These are phyloP conservation scores for Eucalyptus dawsonii DNA, from an alignment of 345 rosid species.

Conservation along the genomic window DNA sequence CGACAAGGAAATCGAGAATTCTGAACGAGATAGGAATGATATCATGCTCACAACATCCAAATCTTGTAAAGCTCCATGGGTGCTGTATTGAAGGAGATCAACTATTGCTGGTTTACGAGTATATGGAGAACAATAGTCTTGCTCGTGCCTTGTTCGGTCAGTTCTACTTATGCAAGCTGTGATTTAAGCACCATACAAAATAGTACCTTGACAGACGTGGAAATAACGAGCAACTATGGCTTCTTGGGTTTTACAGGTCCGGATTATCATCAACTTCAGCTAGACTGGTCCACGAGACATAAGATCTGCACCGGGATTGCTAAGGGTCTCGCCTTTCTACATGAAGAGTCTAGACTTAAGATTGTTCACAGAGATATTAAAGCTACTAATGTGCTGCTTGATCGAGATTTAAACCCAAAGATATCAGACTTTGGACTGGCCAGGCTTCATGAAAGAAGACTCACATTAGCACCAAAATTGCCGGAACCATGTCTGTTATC, in stretches of 20 bases:
- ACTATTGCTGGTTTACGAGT: constrained; percentile 45
- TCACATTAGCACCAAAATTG: too few relatives aligned
- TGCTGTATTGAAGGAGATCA: constrained; percentile 59
- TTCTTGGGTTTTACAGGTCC: background rate
- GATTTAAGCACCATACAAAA: background rate
- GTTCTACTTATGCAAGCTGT: background rate
- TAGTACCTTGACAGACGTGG: background rate
- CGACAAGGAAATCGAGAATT: too few relatives aligned
- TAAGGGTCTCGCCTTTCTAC: constrained; percentile 48
- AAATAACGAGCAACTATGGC: background rate
- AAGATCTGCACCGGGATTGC: constrained; percentile 47
- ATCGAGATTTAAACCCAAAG: constrained; percentile 32
- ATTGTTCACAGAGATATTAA: constrained; percentile 64
- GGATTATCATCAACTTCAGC: background rate
- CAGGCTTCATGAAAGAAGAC: too few relatives aligned
- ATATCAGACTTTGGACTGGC: constrained; percentile 67
- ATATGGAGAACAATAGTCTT: constrained; percentile 62
- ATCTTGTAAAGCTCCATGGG: constrained; percentile 59
- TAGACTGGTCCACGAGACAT: constrained; percentile 36
- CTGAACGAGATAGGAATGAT: constrained; percentile 48
- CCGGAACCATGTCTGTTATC: too few relatives aligned
- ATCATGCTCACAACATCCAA: constrained; percentile 58
- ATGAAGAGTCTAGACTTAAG: constrained; percentile 37
- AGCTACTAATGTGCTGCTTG: constrained; percentile 44
- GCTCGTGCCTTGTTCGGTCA: constrained; percentile 48